Conservation (phyloP, 2,329 filamentous ascomycete species). For the Verticillium longisporum region DNA sequence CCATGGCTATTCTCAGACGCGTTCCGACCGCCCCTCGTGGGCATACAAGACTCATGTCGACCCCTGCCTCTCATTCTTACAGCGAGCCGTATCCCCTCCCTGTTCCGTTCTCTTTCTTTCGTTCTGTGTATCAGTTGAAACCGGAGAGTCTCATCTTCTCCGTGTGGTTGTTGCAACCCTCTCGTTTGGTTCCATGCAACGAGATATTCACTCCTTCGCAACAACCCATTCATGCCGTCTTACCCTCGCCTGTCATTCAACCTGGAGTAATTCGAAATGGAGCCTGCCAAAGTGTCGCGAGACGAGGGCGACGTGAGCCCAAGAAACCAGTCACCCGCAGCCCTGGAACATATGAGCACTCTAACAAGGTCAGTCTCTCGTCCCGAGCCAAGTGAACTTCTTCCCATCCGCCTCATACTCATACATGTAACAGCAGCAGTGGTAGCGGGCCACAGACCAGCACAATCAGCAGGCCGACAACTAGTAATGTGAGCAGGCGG, state of each 20-base stretch:
- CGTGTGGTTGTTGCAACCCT: background rate
- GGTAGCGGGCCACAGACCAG: background rate
- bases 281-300: too few relatives aligned
- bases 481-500: background rate
- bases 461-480: background rate
- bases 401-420: background rate
- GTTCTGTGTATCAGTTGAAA: background rate
- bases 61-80: background rate
- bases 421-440: slow-evolving; percentile 1
- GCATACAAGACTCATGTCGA: slow-evolving; percentile 1
- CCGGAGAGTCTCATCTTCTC: background rate
- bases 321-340: background rate
- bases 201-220: background rate
- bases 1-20: background rate
- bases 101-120: background rate
- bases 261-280: background rate
- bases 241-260: background rate
- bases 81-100: background rate
- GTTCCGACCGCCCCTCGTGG: background rate
- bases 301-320: background rate
- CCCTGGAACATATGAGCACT: background rate
- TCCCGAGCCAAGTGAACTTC: too few relatives aligned
- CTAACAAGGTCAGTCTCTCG: background rate
- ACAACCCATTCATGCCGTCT: background rate
- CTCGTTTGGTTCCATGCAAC: background rate